Evolutionary conservation across 2,329 filamentous ascomycete genomes (phyloP).

Genomic region (Ustulina deusta): DNA sequence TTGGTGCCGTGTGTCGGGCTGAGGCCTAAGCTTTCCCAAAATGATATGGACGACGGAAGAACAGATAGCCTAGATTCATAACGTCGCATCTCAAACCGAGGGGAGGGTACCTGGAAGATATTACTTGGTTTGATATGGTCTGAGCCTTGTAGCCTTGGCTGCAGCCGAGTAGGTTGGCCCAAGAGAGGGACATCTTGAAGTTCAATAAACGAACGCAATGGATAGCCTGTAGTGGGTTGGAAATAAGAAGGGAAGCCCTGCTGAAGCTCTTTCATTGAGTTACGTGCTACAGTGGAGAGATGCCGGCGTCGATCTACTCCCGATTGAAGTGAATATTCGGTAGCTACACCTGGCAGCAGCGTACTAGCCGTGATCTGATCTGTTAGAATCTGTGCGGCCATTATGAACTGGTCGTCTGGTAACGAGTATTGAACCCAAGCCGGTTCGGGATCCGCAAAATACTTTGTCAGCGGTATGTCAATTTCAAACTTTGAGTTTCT

Average conservation of each 20-base stretch:
- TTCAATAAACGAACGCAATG: constrained; percentile 65
- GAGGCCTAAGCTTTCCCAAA: constrained; percentile 85
- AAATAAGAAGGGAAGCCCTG: constrained; percentile 60
- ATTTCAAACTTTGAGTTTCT: constrained; percentile 62
- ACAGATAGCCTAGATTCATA: constrained; percentile 78
- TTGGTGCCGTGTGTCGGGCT: constrained; percentile 78
- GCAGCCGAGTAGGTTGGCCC: constrained; percentile 64
- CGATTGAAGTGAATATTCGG: constrained; percentile 46
- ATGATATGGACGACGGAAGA: constrained; percentile 77
- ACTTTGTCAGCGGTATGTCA: constrained; percentile 64
- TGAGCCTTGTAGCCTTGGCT: constrained; percentile 60
- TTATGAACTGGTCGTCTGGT: constrained; percentile 71
- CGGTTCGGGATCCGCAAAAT: constrained; percentile 71
- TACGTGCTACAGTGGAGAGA: constrained; percentile 58
- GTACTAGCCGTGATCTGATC: constrained; percentile 73
- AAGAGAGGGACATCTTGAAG: constrained; percentile 68
- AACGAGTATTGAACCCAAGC: constrained; percentile 59
- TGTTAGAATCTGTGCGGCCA: constrained; percentile 76
- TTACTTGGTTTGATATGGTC: constrained; percentile 64
- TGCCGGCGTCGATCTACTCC: constrained; percentile 55
- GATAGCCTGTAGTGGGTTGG: constrained; percentile 56
- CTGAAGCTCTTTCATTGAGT: constrained; percentile 62
- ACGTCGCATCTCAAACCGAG: constrained; percentile 78
- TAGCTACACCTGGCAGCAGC: constrained; percentile 51
- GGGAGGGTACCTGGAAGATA: constrained; percentile 73